These are phyloP conservation scores for Trichosanthes truncata DNA, from an alignment of 306 rosid species.

Conservation along the genomic window DNA sequence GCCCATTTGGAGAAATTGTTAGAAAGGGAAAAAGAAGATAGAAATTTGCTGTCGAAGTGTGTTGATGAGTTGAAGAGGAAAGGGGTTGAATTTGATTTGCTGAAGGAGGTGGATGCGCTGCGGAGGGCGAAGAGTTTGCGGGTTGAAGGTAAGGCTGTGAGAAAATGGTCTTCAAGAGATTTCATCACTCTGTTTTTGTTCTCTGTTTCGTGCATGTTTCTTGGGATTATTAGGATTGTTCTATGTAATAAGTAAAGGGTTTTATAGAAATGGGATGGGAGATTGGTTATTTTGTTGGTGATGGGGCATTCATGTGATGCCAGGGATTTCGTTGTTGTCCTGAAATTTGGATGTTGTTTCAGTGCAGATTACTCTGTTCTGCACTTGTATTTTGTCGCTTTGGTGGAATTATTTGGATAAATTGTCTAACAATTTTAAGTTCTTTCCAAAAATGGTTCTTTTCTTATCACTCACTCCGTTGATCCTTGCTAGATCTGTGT, in stretches of 20 bases:
- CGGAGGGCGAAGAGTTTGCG: slow-evolving; percentile 83
- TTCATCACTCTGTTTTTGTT: slow-evolving; percentile 63
- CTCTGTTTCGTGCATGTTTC: slow-evolving; percentile 53
- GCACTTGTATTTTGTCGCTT: slow-evolving; percentile 28
- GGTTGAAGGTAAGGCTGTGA: slow-evolving; percentile 49
- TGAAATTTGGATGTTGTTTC: slow-evolving; percentile 12
- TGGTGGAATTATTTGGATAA: background rate
- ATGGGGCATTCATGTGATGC: slow-evolving; percentile 2
- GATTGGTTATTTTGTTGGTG: background rate
- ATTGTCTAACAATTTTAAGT: background rate
- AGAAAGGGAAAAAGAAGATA: slow-evolving; percentile 75
- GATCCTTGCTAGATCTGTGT: background rate
- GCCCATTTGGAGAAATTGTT: slow-evolving; percentile 67
- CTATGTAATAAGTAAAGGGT: slow-evolving; percentile 30
- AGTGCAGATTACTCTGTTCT: slow-evolving; percentile 75
- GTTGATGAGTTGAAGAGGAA: slow-evolving; percentile 80
- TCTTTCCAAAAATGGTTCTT: background rate
- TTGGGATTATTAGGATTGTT: slow-evolving; percentile 57
- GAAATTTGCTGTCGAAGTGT: slow-evolving; percentile 50
- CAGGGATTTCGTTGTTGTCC: background rate
- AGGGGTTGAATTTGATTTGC: slow-evolving; percentile 80
- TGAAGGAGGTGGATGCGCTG: slow-evolving; percentile 89
- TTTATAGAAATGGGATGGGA: background rate
- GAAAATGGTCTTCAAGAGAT: slow-evolving; percentile 84
- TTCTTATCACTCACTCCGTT: background rate